Percentiles rank a stretch among this genome's conserved stretches.
Conservation (phyloP, 768 basidiomycete genomes). For the Trametes sanguinea region DNA sequence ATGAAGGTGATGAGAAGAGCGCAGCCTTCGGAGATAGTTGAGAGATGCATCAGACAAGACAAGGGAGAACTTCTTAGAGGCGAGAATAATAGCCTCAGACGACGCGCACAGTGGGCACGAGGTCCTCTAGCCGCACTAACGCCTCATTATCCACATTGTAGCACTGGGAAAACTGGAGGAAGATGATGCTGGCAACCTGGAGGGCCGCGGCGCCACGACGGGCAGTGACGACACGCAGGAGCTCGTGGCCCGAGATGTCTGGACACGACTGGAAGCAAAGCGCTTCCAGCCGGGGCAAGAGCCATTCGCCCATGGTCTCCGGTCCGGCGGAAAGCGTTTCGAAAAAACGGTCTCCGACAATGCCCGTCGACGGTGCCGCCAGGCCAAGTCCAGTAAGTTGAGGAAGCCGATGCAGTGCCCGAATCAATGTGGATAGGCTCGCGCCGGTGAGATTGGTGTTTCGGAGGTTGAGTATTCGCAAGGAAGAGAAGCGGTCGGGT, state of each 20-base stretch:
- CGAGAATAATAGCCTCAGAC: background rate
- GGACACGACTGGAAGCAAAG: conserved; percentile 32
- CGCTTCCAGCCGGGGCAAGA: conserved; percentile 33
- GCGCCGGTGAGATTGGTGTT: conserved; percentile 35
- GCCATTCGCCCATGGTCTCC: conserved; percentile 25
- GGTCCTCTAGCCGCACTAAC: conserved; percentile 26
- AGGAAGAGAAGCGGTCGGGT: conserved; percentile 24
- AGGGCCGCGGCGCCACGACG: conserved; percentile 22
- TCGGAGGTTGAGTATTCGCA: conserved; percentile 34
- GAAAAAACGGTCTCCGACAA: conserved; percentile 31
- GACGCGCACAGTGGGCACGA: conserved; percentile 29
- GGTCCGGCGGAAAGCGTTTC: conserved; percentile 31
- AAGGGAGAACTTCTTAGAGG: background rate
- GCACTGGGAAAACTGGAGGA: conserved; percentile 31
- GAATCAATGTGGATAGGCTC: conserved; percentile 33
- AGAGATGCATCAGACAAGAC: background rate
- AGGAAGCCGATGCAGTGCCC: conserved; percentile 32
- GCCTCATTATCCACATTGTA: conserved; percentile 29
- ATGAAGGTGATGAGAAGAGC: background rate
- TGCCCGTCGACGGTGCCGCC: conserved; percentile 30
- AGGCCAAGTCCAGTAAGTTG: conserved; percentile 33
- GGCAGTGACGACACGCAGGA: conserved; percentile 30
- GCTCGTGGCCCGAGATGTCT: conserved; percentile 35
- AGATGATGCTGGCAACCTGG: conserved; percentile 28
- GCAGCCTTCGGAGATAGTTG: background rate